Percentiles rank a stretch among this genome's conserved stretches.
Evolutionary conservation across 2,329 filamentous ascomycete species (phyloP).

Genomic region (Phyllosticta citrichinensis): DNA sequence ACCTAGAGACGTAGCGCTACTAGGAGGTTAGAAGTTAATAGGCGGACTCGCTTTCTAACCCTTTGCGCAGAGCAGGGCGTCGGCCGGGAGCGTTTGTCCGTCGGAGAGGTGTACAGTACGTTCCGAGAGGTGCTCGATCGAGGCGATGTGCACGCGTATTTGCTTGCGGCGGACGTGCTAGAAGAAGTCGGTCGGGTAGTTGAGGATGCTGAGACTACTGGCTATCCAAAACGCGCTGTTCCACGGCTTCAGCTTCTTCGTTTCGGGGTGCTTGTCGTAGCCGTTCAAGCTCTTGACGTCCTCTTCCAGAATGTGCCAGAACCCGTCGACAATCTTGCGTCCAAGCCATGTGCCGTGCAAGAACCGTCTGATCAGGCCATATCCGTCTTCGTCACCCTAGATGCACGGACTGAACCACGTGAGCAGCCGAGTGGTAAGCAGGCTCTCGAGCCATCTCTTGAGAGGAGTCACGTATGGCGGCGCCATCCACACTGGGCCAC

Average conservation of each 20-base stretch:
- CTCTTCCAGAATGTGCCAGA: conserved; percentile 45
- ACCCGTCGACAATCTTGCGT: conserved; percentile 43
- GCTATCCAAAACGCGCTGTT: conserved; percentile 42
- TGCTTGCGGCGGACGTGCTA: conserved; percentile 43
- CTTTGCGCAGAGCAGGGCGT: conserved; percentile 44
- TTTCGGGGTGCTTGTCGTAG: conserved; percentile 34
- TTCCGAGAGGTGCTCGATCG: conserved; percentile 40
- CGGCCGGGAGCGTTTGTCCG: conserved; percentile 34
- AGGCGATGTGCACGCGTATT: conserved; percentile 47
- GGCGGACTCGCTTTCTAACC: conserved; percentile 46
- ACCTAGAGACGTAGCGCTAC: conserved; percentile 19
- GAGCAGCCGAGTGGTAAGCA: conserved; percentile 56
- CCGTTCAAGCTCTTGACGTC: conserved; percentile 35
- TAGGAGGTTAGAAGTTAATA: conserved; percentile 35
- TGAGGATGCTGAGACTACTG: conserved; percentile 48
- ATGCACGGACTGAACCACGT: conserved; percentile 68
- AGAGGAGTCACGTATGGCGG: conserved; percentile 47
- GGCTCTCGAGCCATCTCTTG: conserved; percentile 58
- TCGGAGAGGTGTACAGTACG: conserved; percentile 39
- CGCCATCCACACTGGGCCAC: conserved; percentile 51
- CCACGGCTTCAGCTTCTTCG: conserved; percentile 34
- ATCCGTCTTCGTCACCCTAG: conserved; percentile 57
- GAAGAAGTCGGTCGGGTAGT: conserved; percentile 49
- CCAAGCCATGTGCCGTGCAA: conserved; percentile 50
- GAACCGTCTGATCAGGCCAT: conserved; percentile 42